Conservation (phyloP, 1,284 basidiomycete genomes). For the Cryptococcus maquisensis region DNA sequence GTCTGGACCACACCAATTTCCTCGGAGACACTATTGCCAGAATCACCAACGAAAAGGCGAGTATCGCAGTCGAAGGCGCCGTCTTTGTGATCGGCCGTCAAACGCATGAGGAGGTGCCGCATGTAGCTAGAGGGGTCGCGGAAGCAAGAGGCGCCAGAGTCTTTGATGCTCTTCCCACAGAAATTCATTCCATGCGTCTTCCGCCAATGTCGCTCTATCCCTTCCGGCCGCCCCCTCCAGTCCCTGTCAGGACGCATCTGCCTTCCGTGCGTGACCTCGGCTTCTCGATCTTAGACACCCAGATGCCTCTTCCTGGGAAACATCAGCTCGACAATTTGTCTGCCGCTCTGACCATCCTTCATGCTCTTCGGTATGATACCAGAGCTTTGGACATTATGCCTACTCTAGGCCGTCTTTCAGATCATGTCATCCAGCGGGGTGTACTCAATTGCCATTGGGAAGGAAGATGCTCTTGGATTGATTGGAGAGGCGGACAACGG, state of each 20-base stretch:
- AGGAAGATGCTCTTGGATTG: constrained; percentile 71
- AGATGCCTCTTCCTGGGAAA: constrained; percentile 63
- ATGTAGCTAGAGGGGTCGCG: constrained; percentile 51
- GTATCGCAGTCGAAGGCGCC: constrained; percentile 66
- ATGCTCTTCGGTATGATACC: constrained; percentile 56
- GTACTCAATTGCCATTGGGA: constrained; percentile 66
- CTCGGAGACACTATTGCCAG: constrained; percentile 70
- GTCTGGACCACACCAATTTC: constrained; percentile 87
- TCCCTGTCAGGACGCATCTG: constrained; percentile 17
- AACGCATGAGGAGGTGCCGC: constrained; percentile 55
- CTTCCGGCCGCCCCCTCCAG: constrained; percentile 20
- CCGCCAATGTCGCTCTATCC: constrained; percentile 33
- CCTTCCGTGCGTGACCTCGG: constrained; percentile 3
- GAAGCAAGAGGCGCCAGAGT: constrained; percentile 30
- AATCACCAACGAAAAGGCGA: constrained; percentile 80
- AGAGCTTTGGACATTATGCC: constrained; percentile 41
- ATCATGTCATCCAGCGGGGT: constrained; percentile 56
- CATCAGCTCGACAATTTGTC: constrained; percentile 81
- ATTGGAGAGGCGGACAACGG: constrained; percentile 28
- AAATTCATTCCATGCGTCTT: background rate
- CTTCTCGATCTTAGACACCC: constrained; percentile 7
- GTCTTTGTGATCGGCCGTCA: constrained; percentile 75
- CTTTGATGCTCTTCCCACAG: constrained; percentile 17
- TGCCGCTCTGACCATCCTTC: constrained; percentile 63
- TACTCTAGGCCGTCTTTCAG: constrained; percentile 49